Conservation (phyloP, 1,139 yeast species). For the Lodderomyces theae region DNA sequence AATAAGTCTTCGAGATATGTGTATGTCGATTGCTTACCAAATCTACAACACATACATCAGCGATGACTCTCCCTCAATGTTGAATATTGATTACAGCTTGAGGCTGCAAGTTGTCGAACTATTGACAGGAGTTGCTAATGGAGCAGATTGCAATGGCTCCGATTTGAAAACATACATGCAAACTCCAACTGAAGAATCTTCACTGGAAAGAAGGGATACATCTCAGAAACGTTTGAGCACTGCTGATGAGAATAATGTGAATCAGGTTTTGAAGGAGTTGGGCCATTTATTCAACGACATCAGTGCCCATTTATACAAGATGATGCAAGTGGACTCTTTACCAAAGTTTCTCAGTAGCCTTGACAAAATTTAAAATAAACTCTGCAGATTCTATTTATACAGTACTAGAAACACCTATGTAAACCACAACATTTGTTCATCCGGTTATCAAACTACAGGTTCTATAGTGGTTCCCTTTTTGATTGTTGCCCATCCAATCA, state of each 20-base stretch:
- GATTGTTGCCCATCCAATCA: slow-evolving; percentile 99
- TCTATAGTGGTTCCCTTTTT: slow-evolving; percentile 90
- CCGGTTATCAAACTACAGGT: slow-evolving; percentile 41
- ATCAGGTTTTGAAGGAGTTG: neutral
- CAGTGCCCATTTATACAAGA: slow-evolving; percentile 41
- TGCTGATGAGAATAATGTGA: neutral
- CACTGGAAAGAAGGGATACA: no score
- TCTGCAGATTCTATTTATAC: slow-evolving; percentile 1
- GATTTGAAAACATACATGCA: slow-evolving; percentile 8
- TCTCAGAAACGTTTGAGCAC: neutral
- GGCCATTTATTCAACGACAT: slow-evolving; percentile 9
- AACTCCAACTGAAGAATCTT: slow-evolving; percentile 7
- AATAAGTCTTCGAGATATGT: slow-evolving; percentile 35
- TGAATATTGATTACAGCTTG: slow-evolving; percentile 65
- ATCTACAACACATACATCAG: slow-evolving; percentile 68
- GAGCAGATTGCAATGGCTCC: neutral
- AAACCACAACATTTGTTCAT: no score
- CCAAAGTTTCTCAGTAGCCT: slow-evolving; percentile 57
- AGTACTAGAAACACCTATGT: neutral
- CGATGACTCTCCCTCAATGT: slow-evolving; percentile 66
- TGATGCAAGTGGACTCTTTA: slow-evolving; percentile 74
- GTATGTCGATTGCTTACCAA: slow-evolving; percentile 55
- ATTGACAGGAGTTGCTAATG: slow-evolving; percentile 25
- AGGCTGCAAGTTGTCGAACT: slow-evolving; percentile 47
- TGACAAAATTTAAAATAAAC: slow-evolving; percentile 7